phyloP scores from a whole-genome alignment of 2,329 filamentous ascomycete genomes.

The Trichoderma sp. region DNA sequence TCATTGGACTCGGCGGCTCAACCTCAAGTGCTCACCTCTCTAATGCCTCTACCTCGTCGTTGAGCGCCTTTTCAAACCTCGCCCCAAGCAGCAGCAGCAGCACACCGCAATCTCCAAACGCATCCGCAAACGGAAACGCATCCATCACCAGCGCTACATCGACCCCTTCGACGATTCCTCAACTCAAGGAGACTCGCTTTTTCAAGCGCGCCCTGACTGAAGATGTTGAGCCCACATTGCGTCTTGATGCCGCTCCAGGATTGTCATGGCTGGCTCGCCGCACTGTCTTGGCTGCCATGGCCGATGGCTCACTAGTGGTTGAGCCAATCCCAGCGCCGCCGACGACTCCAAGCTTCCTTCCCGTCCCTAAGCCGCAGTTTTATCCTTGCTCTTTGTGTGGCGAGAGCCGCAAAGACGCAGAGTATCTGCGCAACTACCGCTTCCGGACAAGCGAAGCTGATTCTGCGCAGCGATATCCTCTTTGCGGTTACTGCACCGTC shows the following conservation, averaged over 20 bases:
- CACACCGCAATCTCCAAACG: constrained; percentile 61
- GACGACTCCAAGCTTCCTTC: constrained; percentile 42
- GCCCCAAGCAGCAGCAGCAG: constrained; percentile 55
- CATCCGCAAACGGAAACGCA: constrained; percentile 41
- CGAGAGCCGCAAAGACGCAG: constrained; percentile 70
- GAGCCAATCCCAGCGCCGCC: constrained; percentile 74
- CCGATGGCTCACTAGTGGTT: constrained; percentile 82
- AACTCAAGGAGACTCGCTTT: constrained; percentile 87
- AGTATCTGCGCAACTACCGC: constrained; percentile 77
- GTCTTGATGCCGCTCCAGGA: constrained; percentile 84
- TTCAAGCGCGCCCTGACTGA: constrained; percentile 88
- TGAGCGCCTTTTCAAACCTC: constrained; percentile 48
- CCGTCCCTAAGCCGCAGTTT: constrained; percentile 53
- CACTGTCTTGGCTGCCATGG: constrained; percentile 78
- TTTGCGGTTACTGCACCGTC: constrained; percentile 85
- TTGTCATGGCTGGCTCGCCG: constrained; percentile 92
- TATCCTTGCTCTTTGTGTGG: constrained; percentile 86
- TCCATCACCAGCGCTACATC: constrained; percentile 52
- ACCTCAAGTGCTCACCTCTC: constrained; percentile 52
- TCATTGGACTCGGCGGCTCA: constrained; percentile 48
- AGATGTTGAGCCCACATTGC: constrained; percentile 91
- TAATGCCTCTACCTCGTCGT: constrained; percentile 62
- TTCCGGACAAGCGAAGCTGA: constrained; percentile 89
- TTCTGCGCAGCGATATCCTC: constrained; percentile 81
- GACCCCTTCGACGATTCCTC: constrained; percentile 48